Evolutionary conservation across 2,329 filamentous ascomycete genomes (phyloP).

Genomic region (Verticillium nonalfalfae): DNA sequence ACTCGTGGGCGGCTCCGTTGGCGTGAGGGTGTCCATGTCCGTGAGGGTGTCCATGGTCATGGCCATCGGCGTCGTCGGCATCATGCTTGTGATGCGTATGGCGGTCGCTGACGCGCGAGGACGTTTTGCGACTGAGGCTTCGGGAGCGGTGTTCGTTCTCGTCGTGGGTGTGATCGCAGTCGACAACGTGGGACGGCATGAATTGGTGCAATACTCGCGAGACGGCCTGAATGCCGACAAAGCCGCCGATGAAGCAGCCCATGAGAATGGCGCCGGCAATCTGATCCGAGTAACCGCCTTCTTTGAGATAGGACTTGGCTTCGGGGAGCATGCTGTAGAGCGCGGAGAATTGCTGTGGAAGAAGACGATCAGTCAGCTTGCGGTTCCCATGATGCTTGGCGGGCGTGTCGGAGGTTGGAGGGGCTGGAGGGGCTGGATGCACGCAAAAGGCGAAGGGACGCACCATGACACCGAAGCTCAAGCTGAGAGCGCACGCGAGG

Average conservation of each 20-base stretch:
- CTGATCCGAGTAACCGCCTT: slow-evolving; percentile 60
- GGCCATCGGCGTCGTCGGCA: slow-evolving; percentile 1
- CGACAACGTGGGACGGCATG: slow-evolving; percentile 73
- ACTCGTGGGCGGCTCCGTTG: slow-evolving; percentile 28
- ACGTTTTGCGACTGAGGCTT: slow-evolving; percentile 8
- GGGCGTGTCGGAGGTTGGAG: background rate
- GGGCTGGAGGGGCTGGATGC: background rate
- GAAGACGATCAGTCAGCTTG: background rate
- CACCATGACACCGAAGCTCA: slow-evolving; percentile 97
- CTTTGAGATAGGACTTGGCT: slow-evolving; percentile 68
- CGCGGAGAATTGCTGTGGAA: slow-evolving; percentile 73
- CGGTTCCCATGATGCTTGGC: background rate
- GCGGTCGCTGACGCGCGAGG: slow-evolving; percentile 1
- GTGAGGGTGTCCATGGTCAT: slow-evolving; percentile 8
- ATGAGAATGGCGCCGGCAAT: slow-evolving; percentile 64
- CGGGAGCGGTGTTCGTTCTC: slow-evolving; percentile 32
- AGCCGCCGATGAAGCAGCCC: slow-evolving; percentile 63
- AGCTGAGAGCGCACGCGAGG: slow-evolving; percentile 77
- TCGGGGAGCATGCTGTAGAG: slow-evolving; percentile 91
- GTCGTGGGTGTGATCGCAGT: slow-evolving; percentile 70
- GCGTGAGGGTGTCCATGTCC: slow-evolving; percentile 20
- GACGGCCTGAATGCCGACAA: slow-evolving; percentile 67
- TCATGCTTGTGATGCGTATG: slow-evolving; percentile 15
- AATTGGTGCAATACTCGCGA: slow-evolving; percentile 67
- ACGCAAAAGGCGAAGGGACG: slow-evolving; percentile 18